phyloP scores from a whole-genome alignment of 345 rosid genomes.

The Mercurialis annua region DNA sequence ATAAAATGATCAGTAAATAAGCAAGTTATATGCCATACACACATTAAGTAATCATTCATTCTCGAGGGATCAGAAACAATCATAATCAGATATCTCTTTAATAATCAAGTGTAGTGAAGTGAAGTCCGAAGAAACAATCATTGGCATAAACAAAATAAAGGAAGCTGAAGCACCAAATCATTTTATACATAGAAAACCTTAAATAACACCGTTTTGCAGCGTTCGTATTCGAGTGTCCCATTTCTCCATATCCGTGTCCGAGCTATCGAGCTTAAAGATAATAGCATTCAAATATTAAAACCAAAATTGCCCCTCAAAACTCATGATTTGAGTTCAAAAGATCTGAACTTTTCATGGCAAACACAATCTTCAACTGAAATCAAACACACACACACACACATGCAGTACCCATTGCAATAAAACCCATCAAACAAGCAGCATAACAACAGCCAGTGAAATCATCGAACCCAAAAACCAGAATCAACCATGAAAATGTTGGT shows the following conservation, averaged over 20 bases:
- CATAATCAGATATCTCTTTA: neutral
- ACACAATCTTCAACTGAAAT: too few species aligned
- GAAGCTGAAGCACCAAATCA: neutral
- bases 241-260: too few species aligned
- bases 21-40: neutral
- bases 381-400: neutral
- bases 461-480: neutral
- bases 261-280: neutral
- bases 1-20: slow-evolving; percentile 10
- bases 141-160: neutral
- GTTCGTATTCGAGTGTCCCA: too few species aligned
- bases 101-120: neutral
- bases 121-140: neutral
- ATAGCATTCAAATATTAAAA: neutral
- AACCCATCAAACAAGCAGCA: neutral
- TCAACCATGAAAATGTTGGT: neutral
- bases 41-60: neutral
- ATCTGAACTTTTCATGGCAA: neutral
- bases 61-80: neutral
- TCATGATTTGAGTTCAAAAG: neutral
- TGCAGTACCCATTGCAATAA: neutral
- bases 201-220: too few species aligned
- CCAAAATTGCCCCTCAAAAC: neutral
- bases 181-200: neutral
- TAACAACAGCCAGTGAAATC: neutral